Percentiles rank a stretch among this genome's conserved stretches.
These are phyloP conservation scores for Colletotrichum paranaense DNA, from an alignment of 2,329 filamentous ascomycete species.

Conservation along the genomic window DNA sequence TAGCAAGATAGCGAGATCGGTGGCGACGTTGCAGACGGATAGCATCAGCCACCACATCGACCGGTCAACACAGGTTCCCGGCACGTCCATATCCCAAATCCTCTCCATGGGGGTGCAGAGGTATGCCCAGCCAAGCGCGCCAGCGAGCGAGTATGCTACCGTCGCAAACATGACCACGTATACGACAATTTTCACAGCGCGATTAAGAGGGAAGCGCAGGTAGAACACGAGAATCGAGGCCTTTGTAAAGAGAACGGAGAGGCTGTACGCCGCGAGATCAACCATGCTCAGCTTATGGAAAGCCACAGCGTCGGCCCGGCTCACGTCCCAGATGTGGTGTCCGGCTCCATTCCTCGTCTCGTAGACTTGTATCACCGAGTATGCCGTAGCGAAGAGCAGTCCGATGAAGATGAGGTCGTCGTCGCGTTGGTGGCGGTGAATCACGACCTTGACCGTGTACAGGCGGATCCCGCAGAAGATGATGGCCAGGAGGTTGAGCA, in stretches of 20 bases:
- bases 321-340: slow-evolving; percentile 29
- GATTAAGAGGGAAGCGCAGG: slow-evolving; percentile 35
- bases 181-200: background rate
- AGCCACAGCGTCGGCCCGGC: background rate
- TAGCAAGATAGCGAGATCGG: slow-evolving; percentile 35
- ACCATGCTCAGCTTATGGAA: slow-evolving; percentile 33
- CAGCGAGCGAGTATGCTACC: slow-evolving; percentile 21
- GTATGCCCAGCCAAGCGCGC: slow-evolving; percentile 21
- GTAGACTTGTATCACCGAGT: slow-evolving; percentile 29
- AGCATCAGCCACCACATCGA: slow-evolving; percentile 34
- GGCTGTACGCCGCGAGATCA: slow-evolving; percentile 35
- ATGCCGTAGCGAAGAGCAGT: slow-evolving; percentile 21
- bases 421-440: slow-evolving; percentile 25
- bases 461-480: slow-evolving; percentile 29
- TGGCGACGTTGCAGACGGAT: slow-evolving; percentile 33
- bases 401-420: slow-evolving; percentile 31
- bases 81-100: slow-evolving; percentile 17
- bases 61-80: slow-evolving; percentile 28
- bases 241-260: slow-evolving; percentile 38
- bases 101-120: slow-evolving; percentile 31
- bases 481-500: slow-evolving; percentile 29
- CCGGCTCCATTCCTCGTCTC: slow-evolving; percentile 26
- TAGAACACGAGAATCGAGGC: slow-evolving; percentile 39
- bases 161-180: slow-evolving; percentile 33
- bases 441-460: slow-evolving; percentile 26